phyloP scores from a whole-genome alignment of 176 grass and related monocot genomes.

The Puccinellia tenuiflora region DNA sequence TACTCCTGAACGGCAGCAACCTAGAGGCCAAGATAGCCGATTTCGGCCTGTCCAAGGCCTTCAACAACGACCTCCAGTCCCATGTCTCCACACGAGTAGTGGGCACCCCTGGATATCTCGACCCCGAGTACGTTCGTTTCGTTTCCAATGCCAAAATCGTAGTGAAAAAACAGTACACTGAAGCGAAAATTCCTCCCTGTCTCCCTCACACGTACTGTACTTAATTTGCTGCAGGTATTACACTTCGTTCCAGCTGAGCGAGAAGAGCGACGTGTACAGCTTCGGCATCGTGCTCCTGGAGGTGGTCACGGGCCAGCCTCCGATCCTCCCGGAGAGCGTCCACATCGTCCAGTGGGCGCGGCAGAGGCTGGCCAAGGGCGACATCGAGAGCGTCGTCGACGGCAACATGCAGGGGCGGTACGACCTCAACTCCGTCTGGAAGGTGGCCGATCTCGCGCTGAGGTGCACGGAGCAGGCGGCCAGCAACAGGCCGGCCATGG shows the following conservation, averaged over 20 bases:
- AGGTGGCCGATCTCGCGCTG: slow-evolving; percentile 39
- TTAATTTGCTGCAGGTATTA: slow-evolving; percentile 31
- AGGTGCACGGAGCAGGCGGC: slow-evolving; percentile 20
- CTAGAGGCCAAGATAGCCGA: slow-evolving; percentile 59
- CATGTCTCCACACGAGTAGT: slow-evolving; percentile 35
- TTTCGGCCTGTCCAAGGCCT: slow-evolving; percentile 49
- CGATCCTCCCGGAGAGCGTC: slow-evolving; percentile 6
- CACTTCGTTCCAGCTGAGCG: slow-evolving; percentile 31
- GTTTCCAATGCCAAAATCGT: neutral
- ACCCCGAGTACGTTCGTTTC: slow-evolving; percentile 53
- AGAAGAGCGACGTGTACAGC: slow-evolving; percentile 58
- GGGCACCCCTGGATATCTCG: slow-evolving; percentile 51
- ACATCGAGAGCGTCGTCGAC: slow-evolving; percentile 51
- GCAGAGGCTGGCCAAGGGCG: slow-evolving; percentile 38
- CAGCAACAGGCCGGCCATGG: slow-evolving; percentile 45
- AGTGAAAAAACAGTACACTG: neutral
- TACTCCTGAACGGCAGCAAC: slow-evolving; percentile 35
- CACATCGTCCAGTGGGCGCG: slow-evolving; percentile 42
- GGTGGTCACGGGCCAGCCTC: slow-evolving; percentile 32
- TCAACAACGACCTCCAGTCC: slow-evolving; percentile 33
- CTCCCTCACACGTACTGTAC: too few species aligned
- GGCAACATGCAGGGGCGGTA: slow-evolving; percentile 38
- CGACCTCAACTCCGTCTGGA: slow-evolving; percentile 57
- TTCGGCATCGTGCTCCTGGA: slow-evolving; percentile 58
- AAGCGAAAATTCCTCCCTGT: neutral